These are phyloP conservation scores for Lithocarpus polystachyus DNA, from an alignment of 306 rosid genomes.

Conservation along the genomic window DNA sequence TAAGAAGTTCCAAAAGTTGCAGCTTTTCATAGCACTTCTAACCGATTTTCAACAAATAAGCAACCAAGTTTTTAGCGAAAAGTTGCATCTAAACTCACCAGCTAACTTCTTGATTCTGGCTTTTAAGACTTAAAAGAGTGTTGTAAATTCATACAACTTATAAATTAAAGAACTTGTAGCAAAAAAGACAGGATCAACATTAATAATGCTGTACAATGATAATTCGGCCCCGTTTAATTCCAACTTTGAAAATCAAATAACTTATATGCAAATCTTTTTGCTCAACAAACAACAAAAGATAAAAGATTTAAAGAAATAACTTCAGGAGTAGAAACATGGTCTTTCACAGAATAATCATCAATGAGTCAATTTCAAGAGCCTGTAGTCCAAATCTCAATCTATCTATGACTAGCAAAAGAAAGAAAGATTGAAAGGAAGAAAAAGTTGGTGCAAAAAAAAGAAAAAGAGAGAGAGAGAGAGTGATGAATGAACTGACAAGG, in stretches of 20 bases:
- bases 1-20: not conserved
- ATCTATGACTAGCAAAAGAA: not conserved
- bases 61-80: too few species aligned
- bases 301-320: not conserved
- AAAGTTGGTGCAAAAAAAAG: not conserved
- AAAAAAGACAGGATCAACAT: too few species aligned
- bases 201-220: too few species aligned
- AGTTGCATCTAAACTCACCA: too few species aligned
- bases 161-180: not conserved
- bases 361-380: too few species aligned
- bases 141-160: not conserved
- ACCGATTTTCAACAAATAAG: too few species aligned
- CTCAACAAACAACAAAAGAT: not conserved
- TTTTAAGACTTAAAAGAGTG: not conserved
- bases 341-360: not conserved
- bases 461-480: not conserved
- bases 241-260: not conserved
- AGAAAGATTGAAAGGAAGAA: not conserved
- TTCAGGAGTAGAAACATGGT: not conserved
- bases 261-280: not conserved
- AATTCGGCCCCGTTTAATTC: too few species aligned
- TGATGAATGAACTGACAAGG: constrained; percentile 50
- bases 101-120: not conserved
- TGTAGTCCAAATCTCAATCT: not conserved
- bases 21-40: not conserved